These are phyloP conservation scores for Porphyra umbilicalis DNA, from an alignment of 31 red algal species.

Conservation along the genomic window DNA sequence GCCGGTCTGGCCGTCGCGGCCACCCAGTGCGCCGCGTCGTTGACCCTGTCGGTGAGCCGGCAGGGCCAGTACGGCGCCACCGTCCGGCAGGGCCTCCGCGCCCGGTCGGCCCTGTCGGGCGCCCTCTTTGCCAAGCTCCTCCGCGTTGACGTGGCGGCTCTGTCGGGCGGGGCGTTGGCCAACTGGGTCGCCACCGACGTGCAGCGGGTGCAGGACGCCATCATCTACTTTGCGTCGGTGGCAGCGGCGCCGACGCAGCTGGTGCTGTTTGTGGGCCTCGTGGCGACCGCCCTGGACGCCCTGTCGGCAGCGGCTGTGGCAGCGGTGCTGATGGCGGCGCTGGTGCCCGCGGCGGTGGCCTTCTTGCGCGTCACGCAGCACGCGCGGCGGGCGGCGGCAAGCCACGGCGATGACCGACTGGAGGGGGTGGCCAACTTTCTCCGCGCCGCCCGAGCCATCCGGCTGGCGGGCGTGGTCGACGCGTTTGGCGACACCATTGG, in stretches of 20 bases:
- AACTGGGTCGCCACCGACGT: constrained; percentile 18
- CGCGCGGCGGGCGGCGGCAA: too few species aligned
- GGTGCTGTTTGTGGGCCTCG: too few species aligned
- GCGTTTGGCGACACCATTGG: constrained; percentile 20
- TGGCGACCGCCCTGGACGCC: too few species aligned
- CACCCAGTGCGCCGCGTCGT: neutral
- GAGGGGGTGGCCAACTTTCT: constrained; percentile 29
- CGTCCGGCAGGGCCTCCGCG: constrained; percentile 12
- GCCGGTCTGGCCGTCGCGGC: constrained; percentile 7
- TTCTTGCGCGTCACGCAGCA: too few species aligned
- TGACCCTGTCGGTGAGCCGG: neutral
- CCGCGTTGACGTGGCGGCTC: constrained; percentile 2
- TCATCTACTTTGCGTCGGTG: constrained; percentile 21
- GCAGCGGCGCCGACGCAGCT: too few species aligned
- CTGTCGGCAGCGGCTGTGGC: too few species aligned
- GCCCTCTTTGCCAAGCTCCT: constrained; percentile 13
- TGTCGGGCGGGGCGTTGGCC: constrained; percentile 10
- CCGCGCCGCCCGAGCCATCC: constrained; percentile 26
- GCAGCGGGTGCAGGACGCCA: constrained; percentile 22
- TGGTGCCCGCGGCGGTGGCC: too few species aligned
- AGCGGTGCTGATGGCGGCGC: too few species aligned
- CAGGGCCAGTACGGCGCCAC: constrained; percentile 5
- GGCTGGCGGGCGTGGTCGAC: constrained; percentile 30
- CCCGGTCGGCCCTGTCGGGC: constrained; percentile 8
- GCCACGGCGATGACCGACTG: constrained; percentile 23